Percentiles rank a stretch among this genome's conserved stretches.
phyloP scores from a whole-genome alignment of 805 yeast species.

The Hanseniaspora meyeri region DNA sequence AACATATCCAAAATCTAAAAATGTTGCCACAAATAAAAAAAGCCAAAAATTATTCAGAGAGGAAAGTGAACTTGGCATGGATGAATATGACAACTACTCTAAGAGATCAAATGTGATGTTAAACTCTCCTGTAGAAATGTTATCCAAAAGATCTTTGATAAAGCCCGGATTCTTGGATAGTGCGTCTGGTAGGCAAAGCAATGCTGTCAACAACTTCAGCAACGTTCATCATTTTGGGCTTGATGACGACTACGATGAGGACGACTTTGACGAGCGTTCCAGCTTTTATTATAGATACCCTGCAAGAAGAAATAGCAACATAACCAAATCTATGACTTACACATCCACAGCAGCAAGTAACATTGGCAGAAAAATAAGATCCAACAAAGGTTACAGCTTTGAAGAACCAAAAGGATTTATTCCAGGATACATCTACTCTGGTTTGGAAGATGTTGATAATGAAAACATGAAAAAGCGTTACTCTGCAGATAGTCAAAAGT shows the following conservation, averaged over 20 bases:
- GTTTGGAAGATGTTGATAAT: conserved; percentile 14
- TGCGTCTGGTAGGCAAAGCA: not conserved
- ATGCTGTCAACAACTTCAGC: not conserved
- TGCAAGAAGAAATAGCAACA: conserved; percentile 6
- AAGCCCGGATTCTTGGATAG: not conserved
- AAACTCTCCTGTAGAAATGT: not conserved
- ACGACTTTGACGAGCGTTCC: conserved; percentile 19
- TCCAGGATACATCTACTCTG: not conserved
- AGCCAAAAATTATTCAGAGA: not conserved
- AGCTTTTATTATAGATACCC: conserved; percentile 14
- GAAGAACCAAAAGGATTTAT: not conserved
- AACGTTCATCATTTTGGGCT: conserved; percentile 19
- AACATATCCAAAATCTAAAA: not conserved
- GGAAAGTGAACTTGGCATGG: not conserved
- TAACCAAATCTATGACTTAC: not conserved
- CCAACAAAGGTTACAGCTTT: not conserved
- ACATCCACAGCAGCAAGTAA: not conserved
- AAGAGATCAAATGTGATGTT: not conserved
- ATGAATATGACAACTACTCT: not conserved
- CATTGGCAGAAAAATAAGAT: not conserved
- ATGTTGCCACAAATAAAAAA: not conserved
- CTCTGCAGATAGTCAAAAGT: conserved; percentile 14
- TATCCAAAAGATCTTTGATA: not conserved
- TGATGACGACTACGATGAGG: conserved; percentile 22
- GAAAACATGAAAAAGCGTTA: not conserved